Conservation (phyloP, 192 early-diverging fungal species). For the Coemansia sp. region DNA sequence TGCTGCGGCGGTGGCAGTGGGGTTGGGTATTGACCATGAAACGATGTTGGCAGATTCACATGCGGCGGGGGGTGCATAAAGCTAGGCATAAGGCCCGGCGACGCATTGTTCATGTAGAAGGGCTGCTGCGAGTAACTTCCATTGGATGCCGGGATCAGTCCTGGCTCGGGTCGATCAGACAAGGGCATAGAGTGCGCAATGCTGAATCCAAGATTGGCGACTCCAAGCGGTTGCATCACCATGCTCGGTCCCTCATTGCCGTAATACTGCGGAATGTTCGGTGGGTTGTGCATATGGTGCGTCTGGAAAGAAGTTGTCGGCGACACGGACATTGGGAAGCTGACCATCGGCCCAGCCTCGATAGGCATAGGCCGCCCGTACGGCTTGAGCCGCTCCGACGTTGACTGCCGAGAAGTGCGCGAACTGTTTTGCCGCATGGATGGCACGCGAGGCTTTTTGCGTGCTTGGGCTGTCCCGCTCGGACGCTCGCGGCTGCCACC, state of each 20-base stretch:
- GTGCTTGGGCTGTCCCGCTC: slow-evolving; percentile 2
- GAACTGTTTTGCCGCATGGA: slow-evolving; percentile 22
- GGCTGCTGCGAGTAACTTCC: slow-evolving; percentile 16
- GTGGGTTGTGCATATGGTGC: slow-evolving; percentile 14
- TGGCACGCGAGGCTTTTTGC: slow-evolving; percentile 34
- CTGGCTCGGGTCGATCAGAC: slow-evolving; percentile 21
- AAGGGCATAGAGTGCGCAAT: slow-evolving; percentile 14
- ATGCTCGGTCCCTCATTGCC: slow-evolving; percentile 15
- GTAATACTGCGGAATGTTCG: slow-evolving; percentile 15
- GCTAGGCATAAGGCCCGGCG: slow-evolving; percentile 18
- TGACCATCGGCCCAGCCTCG: slow-evolving; percentile 13
- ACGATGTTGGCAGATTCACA: slow-evolving; percentile 5
- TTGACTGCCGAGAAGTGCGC: slow-evolving; percentile 30
- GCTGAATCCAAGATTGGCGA: slow-evolving; percentile 24
- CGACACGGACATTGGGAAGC: slow-evolving; percentile 26
- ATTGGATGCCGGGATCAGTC: slow-evolving; percentile 14
- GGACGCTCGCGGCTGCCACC: slow-evolving; percentile 18
- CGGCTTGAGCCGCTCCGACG: slow-evolving; percentile 35
- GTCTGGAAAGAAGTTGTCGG: slow-evolving; percentile 16
- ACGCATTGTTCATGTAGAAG: slow-evolving; percentile 33
- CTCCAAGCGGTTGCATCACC: slow-evolving; percentile 29
- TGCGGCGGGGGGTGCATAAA: slow-evolving; percentile 17
- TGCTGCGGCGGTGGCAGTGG: background rate
- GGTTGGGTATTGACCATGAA: slow-evolving; percentile 19
- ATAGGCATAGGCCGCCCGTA: slow-evolving; percentile 21